Percentiles rank a stretch among this genome's conserved stretches.
Conservation (phyloP, 306 rosid species). For the Fragaria vesca region DNA sequence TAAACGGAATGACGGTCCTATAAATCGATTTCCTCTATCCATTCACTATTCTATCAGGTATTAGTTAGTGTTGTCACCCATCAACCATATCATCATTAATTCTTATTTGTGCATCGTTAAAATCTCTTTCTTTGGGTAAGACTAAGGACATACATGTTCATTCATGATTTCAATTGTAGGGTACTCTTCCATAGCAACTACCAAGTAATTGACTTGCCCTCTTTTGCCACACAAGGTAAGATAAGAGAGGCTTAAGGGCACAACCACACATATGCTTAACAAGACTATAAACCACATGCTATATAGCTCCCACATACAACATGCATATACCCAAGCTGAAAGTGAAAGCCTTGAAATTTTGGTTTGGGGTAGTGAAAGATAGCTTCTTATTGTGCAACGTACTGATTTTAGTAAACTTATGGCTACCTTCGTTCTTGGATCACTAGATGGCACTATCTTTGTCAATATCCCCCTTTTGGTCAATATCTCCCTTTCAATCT, state of each 20-base stretch:
- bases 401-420: not conserved
- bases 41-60: not conserved
- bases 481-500: not conserved
- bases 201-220: not conserved
- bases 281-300: not conserved
- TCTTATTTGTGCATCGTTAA: too few relatives aligned
- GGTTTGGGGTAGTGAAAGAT: not conserved
- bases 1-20: not conserved
- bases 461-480: not conserved
- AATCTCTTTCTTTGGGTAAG: not conserved
- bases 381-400: not conserved
- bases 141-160: not conserved
- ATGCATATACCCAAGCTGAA: not conserved
- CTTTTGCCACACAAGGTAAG: conserved; percentile 4
- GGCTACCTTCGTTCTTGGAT: not conserved
- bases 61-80: not conserved
- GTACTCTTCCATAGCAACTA: not conserved
- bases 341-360: not conserved
- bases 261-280: not conserved
- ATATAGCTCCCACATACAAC: not conserved
- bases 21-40: not conserved
- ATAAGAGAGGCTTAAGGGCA: not conserved
- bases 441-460: too few relatives aligned
- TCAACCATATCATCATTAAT: not conserved
- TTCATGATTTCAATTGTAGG: not conserved